These are phyloP conservation scores for Aspergillus japonicus DNA, from an alignment of 2,329 filamentous ascomycete species.

Conservation along the genomic window DNA sequence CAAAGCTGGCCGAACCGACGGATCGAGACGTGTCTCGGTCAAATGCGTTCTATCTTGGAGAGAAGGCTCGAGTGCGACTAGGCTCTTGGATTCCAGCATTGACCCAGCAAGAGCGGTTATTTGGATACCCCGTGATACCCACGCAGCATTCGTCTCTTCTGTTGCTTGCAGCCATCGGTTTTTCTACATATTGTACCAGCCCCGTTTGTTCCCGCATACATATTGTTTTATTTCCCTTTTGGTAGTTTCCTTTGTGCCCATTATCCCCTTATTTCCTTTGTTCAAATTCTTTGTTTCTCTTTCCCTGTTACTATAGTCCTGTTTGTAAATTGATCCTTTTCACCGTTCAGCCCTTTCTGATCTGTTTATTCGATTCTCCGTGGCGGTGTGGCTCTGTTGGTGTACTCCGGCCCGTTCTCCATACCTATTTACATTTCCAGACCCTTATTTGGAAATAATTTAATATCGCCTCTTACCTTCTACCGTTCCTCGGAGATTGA, in stretches of 20 bases:
- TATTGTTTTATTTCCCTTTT: constrained; percentile 38
- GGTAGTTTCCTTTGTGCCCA: constrained; percentile 19
- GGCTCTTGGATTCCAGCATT: constrained; percentile 23
- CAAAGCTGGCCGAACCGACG: constrained; percentile 9
- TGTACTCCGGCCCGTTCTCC: neutral
- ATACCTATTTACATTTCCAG: neutral
- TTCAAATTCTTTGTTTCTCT: constrained; percentile 18
- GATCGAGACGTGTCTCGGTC: constrained; percentile 12
- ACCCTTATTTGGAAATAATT: constrained; percentile 6
- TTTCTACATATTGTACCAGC: constrained; percentile 30
- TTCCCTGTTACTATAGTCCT: constrained; percentile 18
- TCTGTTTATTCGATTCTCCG: neutral
- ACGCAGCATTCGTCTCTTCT: constrained; percentile 33
- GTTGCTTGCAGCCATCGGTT: constrained; percentile 38
- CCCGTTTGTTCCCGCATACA: constrained; percentile 28
- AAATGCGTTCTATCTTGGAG: constrained; percentile 15
- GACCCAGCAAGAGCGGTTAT: constrained; percentile 35
- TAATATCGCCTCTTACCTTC: constrained; percentile 4
- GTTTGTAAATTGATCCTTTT: constrained; percentile 18
- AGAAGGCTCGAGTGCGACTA: constrained; percentile 14
- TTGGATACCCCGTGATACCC: constrained; percentile 44
- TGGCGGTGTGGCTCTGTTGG: neutral
- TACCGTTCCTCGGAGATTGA: neutral
- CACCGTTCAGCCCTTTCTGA: neutral
- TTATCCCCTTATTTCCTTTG: constrained; percentile 25